Evolutionary conservation across 2,329 filamentous ascomycete genomes (phyloP).

Genomic region (Arthroderma sp.): DNA sequence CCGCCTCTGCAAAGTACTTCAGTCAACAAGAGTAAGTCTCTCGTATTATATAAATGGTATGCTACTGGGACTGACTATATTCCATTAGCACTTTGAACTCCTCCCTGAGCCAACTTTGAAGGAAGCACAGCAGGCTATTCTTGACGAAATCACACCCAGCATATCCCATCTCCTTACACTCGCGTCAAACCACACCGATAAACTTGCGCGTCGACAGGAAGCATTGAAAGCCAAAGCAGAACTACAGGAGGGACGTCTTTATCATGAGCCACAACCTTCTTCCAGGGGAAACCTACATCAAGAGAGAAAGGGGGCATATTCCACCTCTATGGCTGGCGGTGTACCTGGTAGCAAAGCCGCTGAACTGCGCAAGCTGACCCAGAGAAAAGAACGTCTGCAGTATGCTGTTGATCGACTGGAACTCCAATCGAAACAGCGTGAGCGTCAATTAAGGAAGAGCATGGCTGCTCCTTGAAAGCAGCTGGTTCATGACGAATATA

Average conservation of each 20-base stretch:
- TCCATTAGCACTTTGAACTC: constrained; percentile 71
- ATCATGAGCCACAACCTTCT: constrained; percentile 29
- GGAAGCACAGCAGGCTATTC: constrained; percentile 68
- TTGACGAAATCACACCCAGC: constrained; percentile 81
- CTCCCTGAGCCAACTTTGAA: constrained; percentile 74
- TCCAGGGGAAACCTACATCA: constrained; percentile 12
- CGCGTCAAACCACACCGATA: constrained; percentile 72
- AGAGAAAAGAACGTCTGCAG: constrained; percentile 73
- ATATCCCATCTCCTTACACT: constrained; percentile 66
- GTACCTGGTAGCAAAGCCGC: constrained; percentile 37
- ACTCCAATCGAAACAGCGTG: constrained; percentile 67
- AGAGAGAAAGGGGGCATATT: constrained; percentile 15
- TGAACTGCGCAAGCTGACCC: constrained; percentile 56
- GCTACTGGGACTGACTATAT: neutral
- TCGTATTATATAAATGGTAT: neutral
- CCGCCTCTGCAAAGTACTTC: constrained; percentile 49
- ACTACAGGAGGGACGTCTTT: constrained; percentile 62
- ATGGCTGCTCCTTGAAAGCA: constrained; percentile 44
- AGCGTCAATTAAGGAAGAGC: constrained; percentile 60
- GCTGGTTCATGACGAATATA: neutral
- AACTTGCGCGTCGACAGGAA: constrained; percentile 70
- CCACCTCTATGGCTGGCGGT: constrained; percentile 8
- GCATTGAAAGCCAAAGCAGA: constrained; percentile 71
- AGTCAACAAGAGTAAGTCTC: constrained; percentile 46
- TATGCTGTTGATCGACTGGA: constrained; percentile 80